Evolutionary conservation across 225 moss, liverwort and hornwort species (phyloP), one percentile per base, ranked within the genome.

Genomic region (Physcomitrium patens): DNA sequence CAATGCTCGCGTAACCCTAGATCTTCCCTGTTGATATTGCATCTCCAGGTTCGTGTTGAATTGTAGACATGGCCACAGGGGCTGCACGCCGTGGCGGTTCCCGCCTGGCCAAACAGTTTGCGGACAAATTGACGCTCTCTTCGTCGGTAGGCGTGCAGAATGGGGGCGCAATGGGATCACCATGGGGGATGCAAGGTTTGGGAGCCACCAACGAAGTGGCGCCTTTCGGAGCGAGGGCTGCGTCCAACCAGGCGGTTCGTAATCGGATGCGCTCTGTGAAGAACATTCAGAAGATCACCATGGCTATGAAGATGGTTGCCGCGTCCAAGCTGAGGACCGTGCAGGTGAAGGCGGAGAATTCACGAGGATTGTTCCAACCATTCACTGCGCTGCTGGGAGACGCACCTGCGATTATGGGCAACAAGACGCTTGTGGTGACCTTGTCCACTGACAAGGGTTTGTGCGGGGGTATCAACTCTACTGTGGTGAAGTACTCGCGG

Each of bases 261-360:
- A 91, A 85, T 74, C 83, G 89, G 72, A 89, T 91, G 91, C 87
- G 85, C 58, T 81, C 79, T 56, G 86, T 89, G 72, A 91, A 87
- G 83, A 89, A 85, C 78, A 89, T 91, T 74, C 91, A 89, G 79
- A 91, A 87, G 70, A 89, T 91, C 67, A 91, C 91, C 20, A 71
- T 87, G 83, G 91, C 89, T 7, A 89, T 91, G 87, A 89, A 89
- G 87, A 91, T 91, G 91, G 89, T 91, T 72, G 91, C 89, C 50
- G 89, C 89, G 10, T 91, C 89, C 17, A 91, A 89, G 76, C 77
- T 91, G 57, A 79, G 89, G 63, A 85, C 79, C 49, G 83, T 89
- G 26, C 91, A 91, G 81, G 74, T 80, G 42, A 91, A 85, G 72
- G 78, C 86, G 54, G 89, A 91, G 74, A 86, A 87, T 60, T 91